These are phyloP conservation scores for Gossypium ekmanianum DNA, from an alignment of 345 rosid genomes.

Conservation along the genomic window DNA sequence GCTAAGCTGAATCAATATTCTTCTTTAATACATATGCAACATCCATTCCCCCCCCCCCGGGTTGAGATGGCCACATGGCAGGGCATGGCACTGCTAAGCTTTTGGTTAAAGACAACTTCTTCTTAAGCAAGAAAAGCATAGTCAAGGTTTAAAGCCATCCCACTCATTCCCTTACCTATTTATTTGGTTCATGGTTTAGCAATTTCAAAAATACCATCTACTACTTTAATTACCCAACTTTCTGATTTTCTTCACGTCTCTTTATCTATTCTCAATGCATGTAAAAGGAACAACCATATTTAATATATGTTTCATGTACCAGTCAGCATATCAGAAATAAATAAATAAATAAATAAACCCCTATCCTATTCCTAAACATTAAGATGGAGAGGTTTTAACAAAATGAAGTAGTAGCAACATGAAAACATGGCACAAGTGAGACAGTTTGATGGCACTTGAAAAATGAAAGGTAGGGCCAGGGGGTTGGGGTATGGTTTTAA, in stretches of 20 bases:
- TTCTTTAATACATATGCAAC: neutral
- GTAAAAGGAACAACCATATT: neutral
- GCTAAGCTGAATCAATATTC: neutral
- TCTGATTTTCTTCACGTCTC: slow-evolving; percentile 11
- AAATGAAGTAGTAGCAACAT: neutral
- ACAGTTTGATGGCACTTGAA: neutral
- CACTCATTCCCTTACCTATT: slow-evolving; percentile 10
- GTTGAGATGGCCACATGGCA: slow-evolving; percentile 23
- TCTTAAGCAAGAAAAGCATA: slow-evolving; percentile 61
- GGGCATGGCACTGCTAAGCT: slow-evolving; percentile 27
- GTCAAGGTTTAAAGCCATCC: slow-evolving; percentile 54
- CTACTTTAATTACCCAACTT: slow-evolving; percentile 7
- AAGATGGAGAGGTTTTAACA: too few relatives aligned
- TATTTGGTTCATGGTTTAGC: slow-evolving; percentile 16
- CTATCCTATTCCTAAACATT: too few relatives aligned
- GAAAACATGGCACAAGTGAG: neutral
- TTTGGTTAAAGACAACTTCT: slow-evolving; percentile 43
- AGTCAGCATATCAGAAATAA: too few relatives aligned
- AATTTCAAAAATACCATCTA: slow-evolving; percentile 23
- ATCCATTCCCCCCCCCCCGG: neutral
- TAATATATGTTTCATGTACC: too few relatives aligned
- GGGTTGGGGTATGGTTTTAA: neutral
- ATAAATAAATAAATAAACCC: too few relatives aligned
- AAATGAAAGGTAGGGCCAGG: neutral
- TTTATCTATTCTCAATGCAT: slow-evolving; percentile 21